Base-by-base conservation (phyloP, 768 basidiomycete genomes). In the Lentinus tigrinus region DNA sequence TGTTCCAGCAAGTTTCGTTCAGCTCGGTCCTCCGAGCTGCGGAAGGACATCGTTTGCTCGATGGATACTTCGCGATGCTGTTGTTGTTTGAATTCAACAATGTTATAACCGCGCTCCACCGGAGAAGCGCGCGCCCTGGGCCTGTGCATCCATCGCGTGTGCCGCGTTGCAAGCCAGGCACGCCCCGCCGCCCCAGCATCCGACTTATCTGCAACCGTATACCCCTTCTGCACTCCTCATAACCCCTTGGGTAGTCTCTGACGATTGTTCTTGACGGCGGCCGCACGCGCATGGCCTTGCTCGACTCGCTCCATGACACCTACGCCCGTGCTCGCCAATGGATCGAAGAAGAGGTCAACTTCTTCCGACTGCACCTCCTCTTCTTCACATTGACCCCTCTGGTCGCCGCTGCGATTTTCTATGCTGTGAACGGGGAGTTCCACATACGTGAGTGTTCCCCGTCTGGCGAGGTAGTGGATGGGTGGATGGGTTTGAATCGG, bases 341-440 rank as follows among this genome's bases (percentile, higher is more conserved):
- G 58, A 48, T 64, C 39, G 56, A 64, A 50, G 50, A 61, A 39
- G 69, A 72, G 56, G 66, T 72, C 60, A 85, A 82, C 24, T 85
- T 85, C 70, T 85, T 81, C 61, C 74, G 84, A 9, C 56, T 80
- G 7, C 82, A 84, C 47, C 67, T 85, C 10, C 53, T 73, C 26
- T 78, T 77, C 21, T 84, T 85, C 67, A 77, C 77, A 16, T 61
- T 87, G 56, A 70, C 82, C 8, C 89, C 89, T 2, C 75, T 91
- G 28, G 70, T 89, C 47, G 71, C 78, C 26, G 81, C 83, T 13
- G 84, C 73, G 4, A 82, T 93, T 31, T 85, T 90, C 72, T 91
- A 83, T 65, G 87, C 74, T 1, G 79, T 73, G 37, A 88, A 88
- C 72, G 88, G 82, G 0, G 73, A 71, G 16, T 82, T 74, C 57